Base-by-base conservation (phyloP, 106 monocot genomes). In the Cymbidium sinense region DNA sequence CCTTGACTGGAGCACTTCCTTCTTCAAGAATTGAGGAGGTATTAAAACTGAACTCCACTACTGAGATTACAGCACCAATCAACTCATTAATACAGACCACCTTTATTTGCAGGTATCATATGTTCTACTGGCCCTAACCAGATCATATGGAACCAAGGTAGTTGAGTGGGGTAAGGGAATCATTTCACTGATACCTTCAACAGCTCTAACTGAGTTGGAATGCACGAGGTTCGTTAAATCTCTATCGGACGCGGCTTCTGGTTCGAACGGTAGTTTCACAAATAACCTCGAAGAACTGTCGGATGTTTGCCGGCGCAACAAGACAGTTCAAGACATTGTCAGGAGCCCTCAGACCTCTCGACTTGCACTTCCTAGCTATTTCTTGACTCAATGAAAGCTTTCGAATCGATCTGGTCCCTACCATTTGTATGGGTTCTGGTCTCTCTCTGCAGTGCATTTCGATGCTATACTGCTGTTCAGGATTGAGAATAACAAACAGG, bases 251-350 rank as follows among this genome's bases (percentile, higher is more conserved):
- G 89, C 85, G 9, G 87, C 89, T 75, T 83, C 67, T 15, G 94
- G 90, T 69, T 85, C 82, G 25, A 77, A 81, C 64, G 58, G 74
- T 70, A 79, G 84, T 43, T 79, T 92, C 50, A 84, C 86, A 10
- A 64, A 81, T 43, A 90, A 77, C 18, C 72, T 98, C 0, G 94
- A 92, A 70, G 98, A 98, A 80, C 75, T 98, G 5, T 98, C 98
- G 36, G 94, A 98, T 76, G 88, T 98, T 52, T 98, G 98, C 47
- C 82, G 92, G 31, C 84, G 98, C 19, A 98, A 94, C 75, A 81
- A 84, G 70, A 89, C 83, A 1, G 98, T 98, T 21, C 94, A 88
- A 78, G 94, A 98, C n/a, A 88, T 98, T 11, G 94, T 98, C 94
- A 61, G 88, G 82, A 70, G 98, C 98, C 72, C 82, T 94, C 76